Evolutionary conservation across 331 rosid species (phyloP), one percentile per base, ranked within the genome.

Genomic region (Cydonia oblonga): DNA sequence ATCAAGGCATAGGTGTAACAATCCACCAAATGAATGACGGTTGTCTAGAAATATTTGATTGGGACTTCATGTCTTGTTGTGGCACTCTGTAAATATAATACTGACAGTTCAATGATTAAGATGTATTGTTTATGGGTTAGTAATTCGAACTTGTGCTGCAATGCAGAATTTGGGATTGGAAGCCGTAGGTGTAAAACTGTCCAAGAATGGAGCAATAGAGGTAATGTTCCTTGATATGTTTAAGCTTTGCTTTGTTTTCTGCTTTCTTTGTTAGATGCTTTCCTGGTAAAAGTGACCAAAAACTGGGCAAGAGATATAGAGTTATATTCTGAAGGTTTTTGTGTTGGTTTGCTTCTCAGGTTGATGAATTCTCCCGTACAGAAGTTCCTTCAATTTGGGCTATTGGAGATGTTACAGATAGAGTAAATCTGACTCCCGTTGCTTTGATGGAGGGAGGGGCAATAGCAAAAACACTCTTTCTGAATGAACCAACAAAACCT

Each of bases 391-490:
- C 99, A 56, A 87, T 95, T 68, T 95, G 96, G 96, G 99, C 97
- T 6, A 86, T 95, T 64, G 99, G 99, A 80, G 99, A 95, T 86
- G 99, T 83, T 76, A 95, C 99, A 29, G 87, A 87, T 69, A 88
- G 99, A 79, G 32, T 95, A 58, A 95, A 95, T 83, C 96, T 95
- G 73, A 95, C 99, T 67, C 99, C 99, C 18, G 88, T 95, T 82
- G 99, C 99, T 86, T 86, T 95, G 86, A 95, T 95, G 99, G 99
- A 91, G 82, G 99, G 97, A 74, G 78, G 80, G 73, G 96, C 99
- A 56, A 78, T 95, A 40, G 79, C 90, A 16, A 95, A 88, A 86
- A 91, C 99, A 2, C 46, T 95, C 65, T 91, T 91, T 64, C 88
- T 54, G 75, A 83, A 91, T 84, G 90, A 81, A 76, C 99, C 93